Percentiles rank a stretch among this genome's conserved stretches.
Evolutionary conservation across 306 rosid species (phyloP).

Genomic region (Spatholobus suberectus): DNA sequence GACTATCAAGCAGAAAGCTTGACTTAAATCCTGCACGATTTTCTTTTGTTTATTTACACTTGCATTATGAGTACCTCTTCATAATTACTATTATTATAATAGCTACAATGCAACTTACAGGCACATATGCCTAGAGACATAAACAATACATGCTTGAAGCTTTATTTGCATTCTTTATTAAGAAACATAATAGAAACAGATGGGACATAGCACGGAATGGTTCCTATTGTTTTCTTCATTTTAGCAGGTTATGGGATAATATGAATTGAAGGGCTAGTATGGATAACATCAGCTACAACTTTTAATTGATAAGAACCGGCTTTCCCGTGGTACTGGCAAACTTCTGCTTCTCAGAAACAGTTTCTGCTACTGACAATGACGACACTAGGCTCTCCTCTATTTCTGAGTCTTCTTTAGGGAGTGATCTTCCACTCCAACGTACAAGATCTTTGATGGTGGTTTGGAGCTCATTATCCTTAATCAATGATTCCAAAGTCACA

Average conservation of each 20-base stretch:
- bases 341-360: conserved; percentile 45
- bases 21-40: no score
- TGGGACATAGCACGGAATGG: conserved; percentile 16
- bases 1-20: no score
- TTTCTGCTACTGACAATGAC: conserved; percentile 28
- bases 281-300: conserved; percentile 44
- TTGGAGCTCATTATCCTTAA: conserved; percentile 70
- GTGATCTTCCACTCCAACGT: conserved; percentile 70
- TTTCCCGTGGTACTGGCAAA: conserved; percentile 42
- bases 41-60: no score
- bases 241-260: background rate
- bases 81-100: no score
- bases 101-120: background rate
- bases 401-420: conserved; percentile 57
- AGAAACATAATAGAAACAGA: conserved; percentile 19
- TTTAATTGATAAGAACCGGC: conserved; percentile 32
- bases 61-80: no score
- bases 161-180: background rate
- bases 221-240: conserved; percentile 32
- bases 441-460: conserved; percentile 69
- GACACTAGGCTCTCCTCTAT: conserved; percentile 35
- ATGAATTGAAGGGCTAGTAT: background rate
- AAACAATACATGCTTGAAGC: background rate
- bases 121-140: background rate
- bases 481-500: conserved; percentile 79